Evolutionary conservation across 345 rosid genomes (phyloP).

Genomic region (Pistacia vera): DNA sequence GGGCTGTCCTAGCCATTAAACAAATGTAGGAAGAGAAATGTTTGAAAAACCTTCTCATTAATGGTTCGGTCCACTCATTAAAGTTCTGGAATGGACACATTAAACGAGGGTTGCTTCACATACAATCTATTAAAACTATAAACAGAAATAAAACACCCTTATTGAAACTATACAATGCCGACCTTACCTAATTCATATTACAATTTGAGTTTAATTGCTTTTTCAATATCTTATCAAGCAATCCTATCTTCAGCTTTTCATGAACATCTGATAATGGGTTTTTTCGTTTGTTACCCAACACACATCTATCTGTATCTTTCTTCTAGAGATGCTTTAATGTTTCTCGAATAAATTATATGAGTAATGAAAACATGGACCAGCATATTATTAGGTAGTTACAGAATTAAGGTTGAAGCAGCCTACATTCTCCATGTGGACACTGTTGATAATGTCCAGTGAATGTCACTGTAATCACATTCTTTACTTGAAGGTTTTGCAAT

Average conservation of each 20-base stretch:
- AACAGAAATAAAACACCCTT: too few relatives aligned
- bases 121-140: too few relatives aligned
- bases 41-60: conserved; percentile 13
- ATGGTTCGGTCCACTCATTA: conserved; percentile 7
- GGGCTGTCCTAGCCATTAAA: conserved; percentile 16
- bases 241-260: too few relatives aligned
- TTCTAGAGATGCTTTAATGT: too few relatives aligned
- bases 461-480: conserved; percentile 27
- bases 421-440: conserved; percentile 5
- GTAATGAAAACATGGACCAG: conserved; percentile 15
- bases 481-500: neutral
- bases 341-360: neutral
- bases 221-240: too few relatives aligned
- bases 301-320: too few relatives aligned
- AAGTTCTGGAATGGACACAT: neutral
- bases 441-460: neutral
- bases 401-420: conserved; percentile 18
- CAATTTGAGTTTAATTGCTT: too few relatives aligned
- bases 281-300: too few relatives aligned
- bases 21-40: neutral
- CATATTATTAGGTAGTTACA: conserved; percentile 33
- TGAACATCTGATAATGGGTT: too few relatives aligned
- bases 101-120: neutral
- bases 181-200: too few relatives aligned
- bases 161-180: too few relatives aligned